Evolutionary conservation across 73 alveolate species (phyloP).

Genomic region (Breviolum minutum): DNA sequence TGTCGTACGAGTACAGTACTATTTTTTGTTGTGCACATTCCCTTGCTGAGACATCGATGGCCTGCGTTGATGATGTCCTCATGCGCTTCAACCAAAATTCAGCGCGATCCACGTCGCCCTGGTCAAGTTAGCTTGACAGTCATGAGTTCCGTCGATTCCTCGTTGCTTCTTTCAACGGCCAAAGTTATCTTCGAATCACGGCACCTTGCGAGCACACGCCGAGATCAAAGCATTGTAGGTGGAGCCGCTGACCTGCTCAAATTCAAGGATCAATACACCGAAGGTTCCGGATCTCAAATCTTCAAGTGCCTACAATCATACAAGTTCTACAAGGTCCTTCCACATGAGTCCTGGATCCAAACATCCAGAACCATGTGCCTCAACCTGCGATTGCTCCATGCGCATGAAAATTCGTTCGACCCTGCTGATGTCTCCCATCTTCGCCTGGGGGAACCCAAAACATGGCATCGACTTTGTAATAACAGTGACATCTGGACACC

Average conservation of each 20-base stretch:
- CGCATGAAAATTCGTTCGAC: slow-evolving; percentile 86
- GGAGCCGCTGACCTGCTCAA: slow-evolving; percentile 37
- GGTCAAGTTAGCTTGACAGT: not conserved
- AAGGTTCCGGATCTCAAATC: not conserved
- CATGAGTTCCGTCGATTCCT: not conserved
- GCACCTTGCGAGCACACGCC: slow-evolving; percentile 73
- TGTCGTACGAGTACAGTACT: too few species aligned
- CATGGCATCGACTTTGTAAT: too few species aligned
- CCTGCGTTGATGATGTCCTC: slow-evolving; percentile 33
- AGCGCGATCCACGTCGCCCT: slow-evolving; percentile 94
- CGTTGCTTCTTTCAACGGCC: not conserved
- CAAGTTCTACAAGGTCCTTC: not conserved
- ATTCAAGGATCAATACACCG: not conserved
- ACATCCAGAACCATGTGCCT: not conserved
- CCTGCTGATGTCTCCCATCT: slow-evolving; percentile 79
- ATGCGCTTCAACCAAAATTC: slow-evolving; percentile 92
- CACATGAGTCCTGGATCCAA: not conserved
- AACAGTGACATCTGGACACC: too few species aligned
- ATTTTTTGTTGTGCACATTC: not conserved
- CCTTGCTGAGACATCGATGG: not conserved
- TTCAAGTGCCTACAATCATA: too few species aligned
- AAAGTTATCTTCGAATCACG: not conserved
- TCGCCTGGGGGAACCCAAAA: slow-evolving; percentile 20
- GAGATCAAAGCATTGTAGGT: slow-evolving; percentile 86
- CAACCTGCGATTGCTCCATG: slow-evolving; percentile 62